phyloP scores from a whole-genome alignment of 2,329 filamentous ascomycete genomes.

The Pseudogymnoascus sp. region DNA sequence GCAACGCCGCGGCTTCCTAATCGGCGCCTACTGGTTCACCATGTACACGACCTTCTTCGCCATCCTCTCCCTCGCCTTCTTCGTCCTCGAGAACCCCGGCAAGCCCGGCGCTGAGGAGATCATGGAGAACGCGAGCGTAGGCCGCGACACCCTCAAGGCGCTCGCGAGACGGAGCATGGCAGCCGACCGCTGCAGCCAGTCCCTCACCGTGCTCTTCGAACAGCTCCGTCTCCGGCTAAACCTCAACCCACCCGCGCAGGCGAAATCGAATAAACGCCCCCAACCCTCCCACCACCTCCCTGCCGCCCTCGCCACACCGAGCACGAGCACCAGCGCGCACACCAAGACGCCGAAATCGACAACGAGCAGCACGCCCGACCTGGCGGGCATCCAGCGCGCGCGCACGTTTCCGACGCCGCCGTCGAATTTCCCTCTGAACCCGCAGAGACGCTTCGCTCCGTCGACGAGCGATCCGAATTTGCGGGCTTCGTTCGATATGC shows the following conservation, averaged over 20 bases:
- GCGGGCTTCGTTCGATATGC: background rate
- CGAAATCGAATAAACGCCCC: background rate
- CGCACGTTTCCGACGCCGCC: background rate
- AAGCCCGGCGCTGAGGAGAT: constrained; percentile 69
- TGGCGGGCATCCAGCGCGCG: background rate
- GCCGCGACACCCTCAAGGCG: constrained; percentile 70
- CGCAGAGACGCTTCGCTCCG: background rate
- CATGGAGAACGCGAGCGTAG: constrained; percentile 74
- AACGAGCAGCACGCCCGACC: background rate
- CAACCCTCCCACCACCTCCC: background rate
- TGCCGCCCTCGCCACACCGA: background rate
- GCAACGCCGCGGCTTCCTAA: constrained; percentile 63
- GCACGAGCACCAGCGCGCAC: background rate
- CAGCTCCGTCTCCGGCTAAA: background rate
- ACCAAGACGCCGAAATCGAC: background rate
- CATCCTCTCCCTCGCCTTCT: constrained; percentile 71
- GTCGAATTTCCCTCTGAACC: background rate
- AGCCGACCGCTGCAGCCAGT: constrained; percentile 68
- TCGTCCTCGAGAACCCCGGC: constrained; percentile 70
- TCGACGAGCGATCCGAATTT: background rate
- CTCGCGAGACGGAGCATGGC: constrained; percentile 79
- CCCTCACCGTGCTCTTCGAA: constrained; percentile 11
- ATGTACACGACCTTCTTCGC: constrained; percentile 79
- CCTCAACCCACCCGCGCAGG: background rate
- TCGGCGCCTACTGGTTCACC: constrained; percentile 79